Conservation (phyloP, 2,329 filamentous ascomycete species). For the Alternaria triticimaculans region DNA sequence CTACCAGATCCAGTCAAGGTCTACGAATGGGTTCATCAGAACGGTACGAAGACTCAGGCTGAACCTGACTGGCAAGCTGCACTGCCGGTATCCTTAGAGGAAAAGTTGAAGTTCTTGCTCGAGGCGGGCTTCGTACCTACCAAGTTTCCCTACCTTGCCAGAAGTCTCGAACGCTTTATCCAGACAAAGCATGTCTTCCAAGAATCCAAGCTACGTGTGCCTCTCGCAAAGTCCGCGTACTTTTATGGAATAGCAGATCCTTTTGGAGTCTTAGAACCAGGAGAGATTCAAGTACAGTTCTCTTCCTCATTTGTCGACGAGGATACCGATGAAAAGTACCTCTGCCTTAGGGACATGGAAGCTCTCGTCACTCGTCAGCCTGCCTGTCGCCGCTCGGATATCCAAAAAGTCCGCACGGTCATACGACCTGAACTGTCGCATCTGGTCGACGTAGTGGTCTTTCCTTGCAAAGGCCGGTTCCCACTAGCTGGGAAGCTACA, state of each 20-base stretch:
- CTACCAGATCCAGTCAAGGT: conserved; percentile 64
- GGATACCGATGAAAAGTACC: conserved; percentile 60
- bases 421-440: conserved; percentile 66
- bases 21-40: conserved; percentile 50
- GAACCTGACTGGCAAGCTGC: conserved; percentile 32
- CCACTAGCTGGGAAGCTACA: conserved; percentile 75
- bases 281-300: conserved; percentile 73
- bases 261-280: conserved; percentile 63
- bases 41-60: conserved; percentile 38
- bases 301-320: conserved; percentile 65
- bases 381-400: conserved; percentile 72
- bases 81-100: conserved; percentile 27
- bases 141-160: conserved; percentile 57
- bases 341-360: conserved; percentile 62
- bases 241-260: conserved; percentile 75
- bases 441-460: conserved; percentile 81
- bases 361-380: conserved; percentile 73
- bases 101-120: conserved; percentile 41
- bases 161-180: conserved; percentile 57
- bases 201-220: conserved; percentile 65
- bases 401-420: conserved; percentile 66
- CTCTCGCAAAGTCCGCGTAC: conserved; percentile 66
- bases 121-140: conserved; percentile 64
- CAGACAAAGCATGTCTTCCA: conserved; percentile 61
- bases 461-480: conserved; percentile 66